Conservation (phyloP, 2,329 filamentous ascomycete species). For the Verticillium longisporum region DNA sequence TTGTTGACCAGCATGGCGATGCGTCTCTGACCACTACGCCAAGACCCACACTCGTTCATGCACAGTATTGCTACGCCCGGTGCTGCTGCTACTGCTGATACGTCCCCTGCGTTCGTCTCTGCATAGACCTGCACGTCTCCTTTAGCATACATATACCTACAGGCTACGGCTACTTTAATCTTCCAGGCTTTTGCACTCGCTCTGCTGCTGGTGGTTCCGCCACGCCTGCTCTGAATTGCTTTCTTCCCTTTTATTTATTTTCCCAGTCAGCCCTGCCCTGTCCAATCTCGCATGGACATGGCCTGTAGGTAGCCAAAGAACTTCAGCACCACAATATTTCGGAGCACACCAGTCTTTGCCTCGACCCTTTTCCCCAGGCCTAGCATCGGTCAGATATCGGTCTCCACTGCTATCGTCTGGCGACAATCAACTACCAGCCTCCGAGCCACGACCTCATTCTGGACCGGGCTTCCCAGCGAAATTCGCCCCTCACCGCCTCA, state of each 20-base stretch:
- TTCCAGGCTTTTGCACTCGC: neutral
- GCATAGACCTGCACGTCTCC: conserved; percentile 19
- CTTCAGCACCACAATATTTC: neutral
- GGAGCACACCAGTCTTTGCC: neutral
- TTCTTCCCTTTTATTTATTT: neutral
- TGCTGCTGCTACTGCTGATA: conserved; percentile 5
- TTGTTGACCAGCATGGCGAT: neutral
- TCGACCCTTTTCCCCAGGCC: neutral
- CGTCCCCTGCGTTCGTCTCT: conserved; percentile 3
- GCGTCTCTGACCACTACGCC: neutral
- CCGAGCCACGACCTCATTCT: conserved; percentile 4
- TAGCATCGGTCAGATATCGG: neutral
- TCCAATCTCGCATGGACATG: neutral
- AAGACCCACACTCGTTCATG: conserved; percentile 24
- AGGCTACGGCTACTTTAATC: neutral
- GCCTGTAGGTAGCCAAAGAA: neutral
- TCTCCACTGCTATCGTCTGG: neutral
- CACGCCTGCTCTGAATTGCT: neutral
- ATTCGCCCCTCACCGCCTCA: conserved; percentile 3
- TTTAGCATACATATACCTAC: conserved; percentile 19
- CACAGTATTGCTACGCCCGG: conserved; percentile 17
- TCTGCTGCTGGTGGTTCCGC: conserved; percentile 2
- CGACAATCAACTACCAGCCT: neutral
- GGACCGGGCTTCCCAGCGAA: conserved; percentile 4
- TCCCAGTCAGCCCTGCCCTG: neutral